These are phyloP conservation scores for Malus orientalis DNA, from an alignment of 306 rosid genomes.

Conservation along the genomic window DNA sequence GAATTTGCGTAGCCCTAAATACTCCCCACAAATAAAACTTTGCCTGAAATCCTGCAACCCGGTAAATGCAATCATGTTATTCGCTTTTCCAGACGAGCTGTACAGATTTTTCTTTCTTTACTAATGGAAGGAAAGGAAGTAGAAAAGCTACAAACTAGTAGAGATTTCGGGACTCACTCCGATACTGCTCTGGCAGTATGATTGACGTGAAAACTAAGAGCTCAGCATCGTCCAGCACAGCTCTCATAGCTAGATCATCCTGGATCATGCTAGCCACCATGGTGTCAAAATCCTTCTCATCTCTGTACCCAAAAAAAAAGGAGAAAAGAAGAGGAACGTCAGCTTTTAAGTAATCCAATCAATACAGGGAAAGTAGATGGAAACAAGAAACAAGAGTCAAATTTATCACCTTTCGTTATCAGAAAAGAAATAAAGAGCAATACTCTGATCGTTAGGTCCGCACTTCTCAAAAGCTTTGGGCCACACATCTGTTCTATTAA, in stretches of 20 bases:
- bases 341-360: not conserved
- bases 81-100: conserved; percentile 6
- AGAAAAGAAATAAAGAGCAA: conserved; percentile 76
- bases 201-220: conserved; percentile 63
- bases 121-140: not conserved
- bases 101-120: not conserved
- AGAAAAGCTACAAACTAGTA: not conserved
- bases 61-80: not conserved
- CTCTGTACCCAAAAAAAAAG: conserved; percentile 15
- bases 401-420: conserved; percentile 41
- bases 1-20: conserved; percentile 41
- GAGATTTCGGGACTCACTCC: conserved; percentile 41
- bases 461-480: conserved; percentile 47
- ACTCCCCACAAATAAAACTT: conserved; percentile 81
- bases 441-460: conserved; percentile 43
- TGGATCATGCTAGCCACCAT: conserved; percentile 40
- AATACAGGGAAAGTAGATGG: not conserved
- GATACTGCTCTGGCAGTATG: conserved; percentile 29
- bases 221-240: conserved; percentile 42
- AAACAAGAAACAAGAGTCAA: not conserved
- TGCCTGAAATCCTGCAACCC: conserved; percentile 51
- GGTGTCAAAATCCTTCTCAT: conserved; percentile 36
- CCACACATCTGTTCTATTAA: conserved; percentile 46
- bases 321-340: not conserved
- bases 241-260: conserved; percentile 44